Conservation (phyloP, 2,329 filamentous ascomycete species). For the Fusarium xylarioides region DNA sequence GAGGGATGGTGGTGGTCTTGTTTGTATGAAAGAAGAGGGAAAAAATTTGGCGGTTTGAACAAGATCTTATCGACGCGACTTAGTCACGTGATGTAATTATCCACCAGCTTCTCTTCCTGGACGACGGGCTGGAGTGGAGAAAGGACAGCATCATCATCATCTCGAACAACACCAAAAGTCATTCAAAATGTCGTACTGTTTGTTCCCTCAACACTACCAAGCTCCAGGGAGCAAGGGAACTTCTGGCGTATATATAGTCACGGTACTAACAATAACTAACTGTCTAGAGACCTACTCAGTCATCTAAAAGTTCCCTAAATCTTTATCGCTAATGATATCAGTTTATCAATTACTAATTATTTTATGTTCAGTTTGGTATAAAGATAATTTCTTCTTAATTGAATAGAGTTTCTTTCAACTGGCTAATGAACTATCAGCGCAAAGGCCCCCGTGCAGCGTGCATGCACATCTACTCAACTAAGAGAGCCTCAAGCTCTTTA, state of each 20-base stretch:
- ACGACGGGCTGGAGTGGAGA: background rate
- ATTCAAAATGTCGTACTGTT: background rate
- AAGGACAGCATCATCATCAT: background rate
- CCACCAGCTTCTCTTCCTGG: background rate
- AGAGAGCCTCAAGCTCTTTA: background rate
- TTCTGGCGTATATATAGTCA: background rate
- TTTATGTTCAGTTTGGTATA: background rate
- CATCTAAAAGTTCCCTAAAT: background rate
- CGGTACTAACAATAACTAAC: background rate
- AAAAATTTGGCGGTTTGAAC: conserved; percentile 27
- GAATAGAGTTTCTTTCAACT: background rate
- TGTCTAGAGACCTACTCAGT: background rate
- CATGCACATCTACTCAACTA: background rate
- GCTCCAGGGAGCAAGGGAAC: background rate
- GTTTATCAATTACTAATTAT: background rate
- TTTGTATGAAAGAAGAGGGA: conserved; percentile 46
- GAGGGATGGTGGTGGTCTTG: conserved; percentile 55
- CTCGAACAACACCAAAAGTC: background rate
- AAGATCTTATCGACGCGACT: conserved; percentile 23
- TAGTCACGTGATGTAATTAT: conserved; percentile 37
- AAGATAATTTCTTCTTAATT: background rate
- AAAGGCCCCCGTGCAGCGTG: background rate
- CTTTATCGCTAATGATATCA: background rate
- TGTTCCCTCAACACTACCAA: background rate
- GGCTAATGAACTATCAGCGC: background rate